phyloP scores from a whole-genome alignment of 2,329 filamentous ascomycete species.

The Colletotrichum camelliae region DNA sequence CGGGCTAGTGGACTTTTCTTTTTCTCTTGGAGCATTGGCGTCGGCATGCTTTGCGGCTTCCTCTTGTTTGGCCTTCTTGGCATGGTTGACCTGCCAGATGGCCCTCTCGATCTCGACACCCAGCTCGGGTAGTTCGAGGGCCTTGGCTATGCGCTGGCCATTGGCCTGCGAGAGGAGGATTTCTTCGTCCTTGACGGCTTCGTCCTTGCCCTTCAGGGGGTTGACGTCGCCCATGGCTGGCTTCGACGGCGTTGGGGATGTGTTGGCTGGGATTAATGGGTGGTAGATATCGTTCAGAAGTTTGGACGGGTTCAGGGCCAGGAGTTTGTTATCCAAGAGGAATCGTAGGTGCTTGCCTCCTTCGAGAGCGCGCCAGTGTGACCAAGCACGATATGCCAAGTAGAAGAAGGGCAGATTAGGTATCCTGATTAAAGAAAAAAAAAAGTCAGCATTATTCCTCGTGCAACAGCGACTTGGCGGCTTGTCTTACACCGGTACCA shows the following conservation, averaged over 20 bases:
- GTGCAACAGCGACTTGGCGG: neutral
- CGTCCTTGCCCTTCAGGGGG: constrained; percentile 27
- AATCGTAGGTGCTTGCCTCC: constrained; percentile 88
- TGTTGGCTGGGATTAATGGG: constrained; percentile 40
- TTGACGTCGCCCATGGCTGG: neutral
- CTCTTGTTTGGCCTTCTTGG: constrained; percentile 45
- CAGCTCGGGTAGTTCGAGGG: constrained; percentile 71
- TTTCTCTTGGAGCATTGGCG: constrained; percentile 22
- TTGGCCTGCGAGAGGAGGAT: constrained; percentile 55
- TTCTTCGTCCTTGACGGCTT: constrained; percentile 33
- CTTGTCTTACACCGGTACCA: constrained; percentile 80
- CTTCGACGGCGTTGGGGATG: constrained; percentile 35
- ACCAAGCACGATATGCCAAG: constrained; percentile 88
- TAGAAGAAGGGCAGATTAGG: constrained; percentile 98
- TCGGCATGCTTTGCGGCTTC: constrained; percentile 20
- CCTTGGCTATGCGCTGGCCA: constrained; percentile 63
- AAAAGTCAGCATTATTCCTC: neutral
- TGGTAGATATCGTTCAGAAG: constrained; percentile 77
- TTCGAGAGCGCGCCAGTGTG: constrained; percentile 84
- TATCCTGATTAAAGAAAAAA: constrained; percentile 56
- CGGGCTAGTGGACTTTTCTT: constrained; percentile 14
- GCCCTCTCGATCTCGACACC: constrained; percentile 77
- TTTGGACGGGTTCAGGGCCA: constrained; percentile 69
- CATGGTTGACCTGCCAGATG: constrained; percentile 72
- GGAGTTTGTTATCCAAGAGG: constrained; percentile 75